Percentiles rank a stretch among this genome's conserved stretches.
These are phyloP conservation scores for Wickerhamiella galacta DNA, from an alignment of 805 yeast genomes.

Conservation along the genomic window DNA sequence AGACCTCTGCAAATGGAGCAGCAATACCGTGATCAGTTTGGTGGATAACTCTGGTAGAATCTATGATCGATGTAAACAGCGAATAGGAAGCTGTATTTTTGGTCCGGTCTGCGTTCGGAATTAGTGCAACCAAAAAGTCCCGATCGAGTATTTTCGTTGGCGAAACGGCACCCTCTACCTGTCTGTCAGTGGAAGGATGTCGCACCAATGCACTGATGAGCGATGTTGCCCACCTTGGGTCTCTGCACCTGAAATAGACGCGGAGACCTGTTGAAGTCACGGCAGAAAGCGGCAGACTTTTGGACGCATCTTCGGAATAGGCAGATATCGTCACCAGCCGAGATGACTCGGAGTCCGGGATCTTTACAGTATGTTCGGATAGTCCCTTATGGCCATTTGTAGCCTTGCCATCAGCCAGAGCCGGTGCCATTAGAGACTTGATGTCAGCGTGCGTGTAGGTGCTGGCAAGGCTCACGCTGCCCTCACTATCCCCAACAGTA, in stretches of 20 bases:
- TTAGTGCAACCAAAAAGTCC: slow-evolving; percentile 49
- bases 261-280: slow-evolving; percentile 12
- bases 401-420: no score
- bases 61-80: slow-evolving; percentile 63
- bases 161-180: background rate
- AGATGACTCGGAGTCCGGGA: background rate
- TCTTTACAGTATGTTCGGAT: no score
- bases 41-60: slow-evolving; percentile 61
- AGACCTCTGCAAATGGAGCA: slow-evolving; percentile 15
- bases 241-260: slow-evolving; percentile 8
- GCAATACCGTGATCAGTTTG: slow-evolving; percentile 34
- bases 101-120: slow-evolving; percentile 20
- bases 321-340: slow-evolving; percentile 11
- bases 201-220: background rate
- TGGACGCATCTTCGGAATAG: slow-evolving; percentile 3
- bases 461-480: background rate
- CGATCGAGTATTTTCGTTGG: slow-evolving; percentile 2
- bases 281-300: slow-evolving; percentile 10
- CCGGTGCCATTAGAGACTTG: no score
- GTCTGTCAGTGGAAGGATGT: slow-evolving; percentile 1
- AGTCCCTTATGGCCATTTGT: no score
- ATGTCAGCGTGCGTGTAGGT: background rate
- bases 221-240: background rate
- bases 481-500: slow-evolving; percentile 17
- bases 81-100: no score